Evolutionary conservation across 169 alveolate genomes (phyloP), one percentile per base, ranked within the genome.

Genomic region (Perkinsus marinus): DNA sequence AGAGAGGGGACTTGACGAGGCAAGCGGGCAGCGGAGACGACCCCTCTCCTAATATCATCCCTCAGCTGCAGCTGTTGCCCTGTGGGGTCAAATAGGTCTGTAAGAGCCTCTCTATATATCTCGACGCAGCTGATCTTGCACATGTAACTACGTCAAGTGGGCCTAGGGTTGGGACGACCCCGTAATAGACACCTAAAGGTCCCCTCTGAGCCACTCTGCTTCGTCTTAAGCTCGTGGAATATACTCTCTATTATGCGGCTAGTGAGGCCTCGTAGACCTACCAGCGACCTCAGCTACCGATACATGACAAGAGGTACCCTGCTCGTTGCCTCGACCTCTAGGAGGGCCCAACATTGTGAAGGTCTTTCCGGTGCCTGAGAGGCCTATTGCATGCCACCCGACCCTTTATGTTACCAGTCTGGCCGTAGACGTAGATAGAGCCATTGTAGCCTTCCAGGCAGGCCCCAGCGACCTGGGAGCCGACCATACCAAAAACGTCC

Each of bases 81-180:
- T 69, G 93, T 93, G 7, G 96, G 93, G 68, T 93, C 93, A 39
- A 95, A 91, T 38, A 97, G 91, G 93, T 97, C 98, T 92, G 95
- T 95, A 30, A 97, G 95, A 47, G 95, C 94, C 92, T 97, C 98
- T 92, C 96, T 96, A 90, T 97, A 97, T 36, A 97, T 97, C 94
- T 97, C 98, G 16, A 96, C 92, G 91, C 95, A 97, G 39, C 95
- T 57, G 0, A 57, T 57, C 22, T 2, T 57, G 79, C 79, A 57
- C 79, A 57, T 57, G 79, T 57, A 57, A 57, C 79, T 57, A 30
- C 30, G 22, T 16, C 34, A 57, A 30, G 37, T 2, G 79, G 3
- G 34, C 36, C 79, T 19, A 30, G n/a, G n/a, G n/a, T n/a, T n/a
- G n/a, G n/a, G n/a, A n/a, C n/a, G n/a, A n/a, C n/a, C n/a, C n/a